These are phyloP conservation scores for Amauroascus verrucosus DNA, from an alignment of 2,329 filamentous ascomycete species.

Conservation along the genomic window DNA sequence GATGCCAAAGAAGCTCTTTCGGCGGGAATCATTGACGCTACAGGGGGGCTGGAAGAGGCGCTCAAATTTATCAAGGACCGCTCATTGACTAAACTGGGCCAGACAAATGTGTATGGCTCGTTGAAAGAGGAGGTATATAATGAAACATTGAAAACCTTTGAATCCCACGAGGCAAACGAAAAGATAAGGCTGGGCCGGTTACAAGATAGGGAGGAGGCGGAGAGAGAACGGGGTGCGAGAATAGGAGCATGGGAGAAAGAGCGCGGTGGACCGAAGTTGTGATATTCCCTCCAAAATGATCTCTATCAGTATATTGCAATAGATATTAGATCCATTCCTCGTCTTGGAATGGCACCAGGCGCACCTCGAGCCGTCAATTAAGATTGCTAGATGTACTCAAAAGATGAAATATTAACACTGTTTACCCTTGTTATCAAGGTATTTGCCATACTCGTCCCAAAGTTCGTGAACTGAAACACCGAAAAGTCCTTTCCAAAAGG, in stretches of 20 bases:
- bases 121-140: slow-evolving; percentile 69
- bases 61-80: slow-evolving; percentile 50
- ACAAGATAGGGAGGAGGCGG: slow-evolving; percentile 36
- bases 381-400: neutral
- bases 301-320: neutral
- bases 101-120: slow-evolving; percentile 56
- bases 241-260: slow-evolving; percentile 41
- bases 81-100: slow-evolving; percentile 51
- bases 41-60: slow-evolving; percentile 56
- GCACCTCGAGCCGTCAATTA: neutral
- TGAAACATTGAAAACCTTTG: slow-evolving; percentile 51
- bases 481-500: slow-evolving; percentile 44
- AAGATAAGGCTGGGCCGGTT: slow-evolving; percentile 38
- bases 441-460: slow-evolving; percentile 61
- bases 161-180: slow-evolving; percentile 41
- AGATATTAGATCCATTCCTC: neutral
- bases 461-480: slow-evolving; percentile 56
- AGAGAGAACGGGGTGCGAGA: slow-evolving; percentile 36
- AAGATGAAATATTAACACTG: neutral
- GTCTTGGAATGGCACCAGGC: neutral
- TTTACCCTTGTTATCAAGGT: slow-evolving; percentile 29
- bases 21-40: slow-evolving; percentile 56
- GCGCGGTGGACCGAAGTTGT: slow-evolving; percentile 26
- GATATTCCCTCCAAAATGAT: neutral
- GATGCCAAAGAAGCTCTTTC: slow-evolving; percentile 52